Evolutionary conservation across 2,329 filamentous ascomycete genomes (phyloP).

Genomic region (Elsinoe necatrix): DNA sequence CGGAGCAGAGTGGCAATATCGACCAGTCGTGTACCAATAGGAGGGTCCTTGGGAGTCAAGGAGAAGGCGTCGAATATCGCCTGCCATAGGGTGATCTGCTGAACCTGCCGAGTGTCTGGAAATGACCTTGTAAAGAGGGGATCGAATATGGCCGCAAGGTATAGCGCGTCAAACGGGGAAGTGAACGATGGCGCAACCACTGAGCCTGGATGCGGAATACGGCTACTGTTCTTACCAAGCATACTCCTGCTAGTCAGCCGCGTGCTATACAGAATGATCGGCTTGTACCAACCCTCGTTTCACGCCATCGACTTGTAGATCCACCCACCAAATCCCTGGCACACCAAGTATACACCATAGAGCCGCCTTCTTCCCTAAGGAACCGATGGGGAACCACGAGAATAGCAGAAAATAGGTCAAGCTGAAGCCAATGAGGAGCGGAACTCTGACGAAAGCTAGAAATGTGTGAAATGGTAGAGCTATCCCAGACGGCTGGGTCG

Average conservation of each 20-base stretch:
- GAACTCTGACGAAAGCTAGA: constrained; percentile 73
- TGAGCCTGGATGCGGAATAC: constrained; percentile 69
- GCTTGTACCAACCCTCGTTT: constrained; percentile 62
- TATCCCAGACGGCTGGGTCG: constrained; percentile 54
- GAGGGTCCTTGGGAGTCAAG: constrained; percentile 41
- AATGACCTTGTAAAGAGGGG: constrained; percentile 87
- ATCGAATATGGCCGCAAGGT: constrained; percentile 92
- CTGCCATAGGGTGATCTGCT: constrained; percentile 64
- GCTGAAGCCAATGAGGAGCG: constrained; percentile 61
- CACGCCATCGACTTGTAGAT: constrained; percentile 95
- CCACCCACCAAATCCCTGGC: constrained; percentile 95
- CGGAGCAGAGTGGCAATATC: constrained; percentile 43
- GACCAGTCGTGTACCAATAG: constrained; percentile 2
- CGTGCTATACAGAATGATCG: neutral
- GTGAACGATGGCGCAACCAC: constrained; percentile 88
- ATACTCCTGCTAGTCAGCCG: constrained; percentile 38
- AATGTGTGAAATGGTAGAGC: constrained; percentile 51
- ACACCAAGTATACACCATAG: constrained; percentile 82
- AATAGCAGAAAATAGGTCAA: constrained; percentile 70
- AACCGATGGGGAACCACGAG: constrained; percentile 61
- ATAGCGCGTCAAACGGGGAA: constrained; percentile 84
- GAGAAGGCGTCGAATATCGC: constrained; percentile 68
- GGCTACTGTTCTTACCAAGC: constrained; percentile 62
- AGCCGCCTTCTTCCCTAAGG: constrained; percentile 66
- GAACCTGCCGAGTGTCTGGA: constrained; percentile 61